These are phyloP conservation scores for Carex cristatella DNA, from an alignment of 176 grass and related monocot genomes.

Conservation along the genomic window DNA sequence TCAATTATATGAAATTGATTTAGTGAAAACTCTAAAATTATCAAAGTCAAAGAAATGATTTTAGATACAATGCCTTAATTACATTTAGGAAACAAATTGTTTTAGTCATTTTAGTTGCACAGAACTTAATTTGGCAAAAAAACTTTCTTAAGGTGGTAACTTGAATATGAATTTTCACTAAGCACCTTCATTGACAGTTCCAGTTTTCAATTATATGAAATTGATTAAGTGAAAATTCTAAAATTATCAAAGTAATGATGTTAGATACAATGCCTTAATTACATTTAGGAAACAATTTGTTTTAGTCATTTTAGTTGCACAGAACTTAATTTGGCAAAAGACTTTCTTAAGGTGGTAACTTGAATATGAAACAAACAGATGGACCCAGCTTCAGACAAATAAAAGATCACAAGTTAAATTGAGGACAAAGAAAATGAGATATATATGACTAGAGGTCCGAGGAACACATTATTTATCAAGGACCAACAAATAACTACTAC, in stretches of 20 bases:
- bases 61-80: no score
- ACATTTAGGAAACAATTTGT: background rate
- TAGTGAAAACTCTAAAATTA: no score
- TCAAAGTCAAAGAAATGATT: no score
- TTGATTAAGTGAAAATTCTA: no score
- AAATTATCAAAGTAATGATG: no score
- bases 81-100: background rate
- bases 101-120: background rate
- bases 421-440: no score
- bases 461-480: background rate
- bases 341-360: background rate
- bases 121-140: background rate
- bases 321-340: background rate
- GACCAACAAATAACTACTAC: background rate
- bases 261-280: no score
- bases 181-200: no score
- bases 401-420: background rate
- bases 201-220: no score
- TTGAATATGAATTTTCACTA: background rate
- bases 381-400: background rate
- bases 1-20: no score
- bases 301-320: background rate
- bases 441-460: background rate
- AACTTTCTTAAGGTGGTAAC: background rate
- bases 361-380: background rate